phyloP scores from a whole-genome alignment of 306 rosid genomes.

The Fragaria ananassa region DNA sequence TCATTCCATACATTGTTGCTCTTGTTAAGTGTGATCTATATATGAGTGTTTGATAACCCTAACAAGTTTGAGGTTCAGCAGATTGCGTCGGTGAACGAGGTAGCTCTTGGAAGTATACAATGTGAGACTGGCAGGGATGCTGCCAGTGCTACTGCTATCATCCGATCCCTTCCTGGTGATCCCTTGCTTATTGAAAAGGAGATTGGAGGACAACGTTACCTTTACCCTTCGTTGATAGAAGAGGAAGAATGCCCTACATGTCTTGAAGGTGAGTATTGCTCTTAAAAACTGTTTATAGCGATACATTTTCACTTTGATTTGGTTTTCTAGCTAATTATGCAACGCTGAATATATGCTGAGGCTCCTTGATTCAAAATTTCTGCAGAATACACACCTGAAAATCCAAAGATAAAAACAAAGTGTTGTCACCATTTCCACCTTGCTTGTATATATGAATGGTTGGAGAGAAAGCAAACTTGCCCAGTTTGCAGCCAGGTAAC shows the following conservation, averaged over 20 bases:
- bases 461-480: constrained; percentile 30
- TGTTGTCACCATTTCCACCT: constrained; percentile 48
- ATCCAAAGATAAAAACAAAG: constrained; percentile 33
- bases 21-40: not conserved
- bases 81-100: not conserved
- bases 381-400: constrained; percentile 37
- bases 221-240: not conserved
- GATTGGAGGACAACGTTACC: not conserved
- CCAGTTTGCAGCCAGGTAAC: constrained; percentile 43
- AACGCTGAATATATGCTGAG: not conserved
- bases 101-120: not conserved
- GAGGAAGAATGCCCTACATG: constrained; percentile 41
- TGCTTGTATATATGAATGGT: constrained; percentile 46
- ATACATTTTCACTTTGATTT: not conserved
- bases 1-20: not conserved
- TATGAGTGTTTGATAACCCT: not conserved
- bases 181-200: not conserved
- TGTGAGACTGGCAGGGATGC: not conserved
- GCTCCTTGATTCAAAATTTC: not conserved
- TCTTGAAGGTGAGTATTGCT: constrained; percentile 16
- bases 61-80: not conserved
- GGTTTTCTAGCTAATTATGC: not conserved
- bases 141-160: not conserved
- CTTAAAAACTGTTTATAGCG: not conserved
- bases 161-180: not conserved